These are phyloP conservation scores for Artemisia tridentata DNA, from an alignment of 129 eudicot species.

Conservation along the genomic window DNA sequence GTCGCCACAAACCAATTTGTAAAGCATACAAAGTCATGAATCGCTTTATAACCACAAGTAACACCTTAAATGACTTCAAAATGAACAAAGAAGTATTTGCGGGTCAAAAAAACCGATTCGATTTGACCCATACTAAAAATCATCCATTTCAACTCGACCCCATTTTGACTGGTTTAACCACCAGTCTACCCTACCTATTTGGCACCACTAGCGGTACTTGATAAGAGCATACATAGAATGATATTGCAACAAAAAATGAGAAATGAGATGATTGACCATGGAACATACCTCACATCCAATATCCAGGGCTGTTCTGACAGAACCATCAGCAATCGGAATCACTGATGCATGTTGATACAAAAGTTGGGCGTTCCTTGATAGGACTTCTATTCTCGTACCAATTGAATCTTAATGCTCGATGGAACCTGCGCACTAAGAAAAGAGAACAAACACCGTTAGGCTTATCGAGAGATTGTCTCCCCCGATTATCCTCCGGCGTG, in stretches of 20 bases:
- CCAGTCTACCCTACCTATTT: neutral
- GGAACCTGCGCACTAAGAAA: no score
- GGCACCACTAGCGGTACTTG: neutral
- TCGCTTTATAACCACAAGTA: neutral
- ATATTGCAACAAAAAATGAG: neutral
- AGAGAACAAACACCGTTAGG: no score
- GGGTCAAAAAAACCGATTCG: neutral
- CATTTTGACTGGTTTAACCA: neutral
- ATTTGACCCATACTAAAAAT: neutral
- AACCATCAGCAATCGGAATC: conserved; percentile 56
- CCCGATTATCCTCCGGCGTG: no score
- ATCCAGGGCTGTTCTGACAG: conserved; percentile 59
- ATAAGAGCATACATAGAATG: neutral
- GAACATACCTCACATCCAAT: conserved; percentile 58
- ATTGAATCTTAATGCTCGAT: no score
- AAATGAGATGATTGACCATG: neutral
- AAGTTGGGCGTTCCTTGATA: no score
- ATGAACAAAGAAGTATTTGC: neutral
- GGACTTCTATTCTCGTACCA: no score
- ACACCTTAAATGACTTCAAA: neutral
- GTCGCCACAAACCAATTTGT: neutral
- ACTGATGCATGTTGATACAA: conserved; percentile 58
- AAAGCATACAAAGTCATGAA: neutral
- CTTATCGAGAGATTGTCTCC: no score
- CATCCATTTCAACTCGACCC: neutral